Evolutionary conservation across 768 basidiomycete genomes (phyloP).

Genomic region (Lactifluus subvellereus): DNA sequence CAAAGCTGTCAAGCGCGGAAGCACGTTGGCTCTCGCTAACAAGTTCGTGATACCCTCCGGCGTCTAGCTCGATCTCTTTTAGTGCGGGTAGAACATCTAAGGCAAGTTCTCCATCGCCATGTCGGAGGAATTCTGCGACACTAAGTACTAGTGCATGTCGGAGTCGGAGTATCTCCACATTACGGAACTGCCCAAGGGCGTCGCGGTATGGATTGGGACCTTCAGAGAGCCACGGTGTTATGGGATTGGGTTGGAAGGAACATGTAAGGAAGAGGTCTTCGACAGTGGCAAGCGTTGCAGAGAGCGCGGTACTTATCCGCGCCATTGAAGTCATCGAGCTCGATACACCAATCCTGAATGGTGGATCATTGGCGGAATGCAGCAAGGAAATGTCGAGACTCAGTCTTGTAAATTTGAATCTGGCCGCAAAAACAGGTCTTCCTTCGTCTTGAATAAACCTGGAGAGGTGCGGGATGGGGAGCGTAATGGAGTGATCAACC

Average conservation of each 20-base stretch:
- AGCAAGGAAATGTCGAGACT: background rate
- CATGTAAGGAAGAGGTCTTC: background rate
- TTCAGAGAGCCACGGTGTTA: background rate
- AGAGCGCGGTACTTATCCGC: background rate
- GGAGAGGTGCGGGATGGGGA: background rate
- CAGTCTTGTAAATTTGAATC: rapidly evolving
- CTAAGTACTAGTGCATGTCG: background rate
- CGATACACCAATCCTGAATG: background rate
- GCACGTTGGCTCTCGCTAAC: background rate
- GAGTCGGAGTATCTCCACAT: background rate
- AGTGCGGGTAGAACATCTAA: background rate
- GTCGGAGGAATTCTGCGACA: background rate
- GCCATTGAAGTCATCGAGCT: background rate
- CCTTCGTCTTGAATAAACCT: background rate
- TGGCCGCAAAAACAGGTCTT: background rate
- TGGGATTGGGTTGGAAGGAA: background rate
- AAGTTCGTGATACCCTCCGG: background rate
- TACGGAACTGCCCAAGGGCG: background rate
- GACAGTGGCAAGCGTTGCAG: background rate
- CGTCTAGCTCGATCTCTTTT: background rate
- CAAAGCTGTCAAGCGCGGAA: background rate
- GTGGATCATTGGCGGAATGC: background rate
- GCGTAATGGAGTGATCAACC: rapidly evolving
- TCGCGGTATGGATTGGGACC: background rate
- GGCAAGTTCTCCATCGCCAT: background rate